Evolutionary conservation across 768 basidiomycete species (phyloP), one percentile per base, ranked within the genome.

Genomic region (Pluteus cervinus): DNA sequence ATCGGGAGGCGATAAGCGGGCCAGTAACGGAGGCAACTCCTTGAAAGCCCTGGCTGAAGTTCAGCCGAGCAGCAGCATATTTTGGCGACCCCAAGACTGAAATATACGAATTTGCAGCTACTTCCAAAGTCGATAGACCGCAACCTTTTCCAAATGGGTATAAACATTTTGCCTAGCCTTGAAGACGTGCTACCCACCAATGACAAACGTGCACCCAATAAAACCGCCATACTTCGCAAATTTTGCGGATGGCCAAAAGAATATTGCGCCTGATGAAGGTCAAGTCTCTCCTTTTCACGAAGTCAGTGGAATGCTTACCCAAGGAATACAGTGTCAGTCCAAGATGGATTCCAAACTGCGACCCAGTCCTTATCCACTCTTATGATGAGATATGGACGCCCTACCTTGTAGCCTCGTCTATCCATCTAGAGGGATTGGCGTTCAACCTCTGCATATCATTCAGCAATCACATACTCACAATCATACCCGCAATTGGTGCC

Each of bases 51-150:
- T 87, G 86, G 42, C 81, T 81, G 56, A 86, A 82, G 55, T 85
- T 86, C 36, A 88, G 68, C 20, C 85, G 71, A 49, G 81, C 77
- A 10, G 82, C 81, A 33, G 83, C 83, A 54, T 79, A 79, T 48
- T 76, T 76, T 18, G 77, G 78, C 3, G 73, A 63, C 29, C 81
- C 80, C 34, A 84, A 61, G 24, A 84, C 78, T 12, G 81, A 59
- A 44, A 86, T 81, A 58, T 86, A 85, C n/a, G 82, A 82, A 59
- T 87, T 87, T 29, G 84, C 85, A 1, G 83, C 77, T 12, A 83
- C 81, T 57, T 82, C 79, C 29, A 83, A 63, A 21, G 75, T 72
- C 7, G 74, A 66, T 5, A 86, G 68, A 26, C 86, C 86, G 44
- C 78, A 80, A 2, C 76, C 76, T 75, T 29, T 24, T 11, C 10